Conservation (phyloP, 2,329 filamentous ascomycete genomes). For the Aspergillus sp. region DNA sequence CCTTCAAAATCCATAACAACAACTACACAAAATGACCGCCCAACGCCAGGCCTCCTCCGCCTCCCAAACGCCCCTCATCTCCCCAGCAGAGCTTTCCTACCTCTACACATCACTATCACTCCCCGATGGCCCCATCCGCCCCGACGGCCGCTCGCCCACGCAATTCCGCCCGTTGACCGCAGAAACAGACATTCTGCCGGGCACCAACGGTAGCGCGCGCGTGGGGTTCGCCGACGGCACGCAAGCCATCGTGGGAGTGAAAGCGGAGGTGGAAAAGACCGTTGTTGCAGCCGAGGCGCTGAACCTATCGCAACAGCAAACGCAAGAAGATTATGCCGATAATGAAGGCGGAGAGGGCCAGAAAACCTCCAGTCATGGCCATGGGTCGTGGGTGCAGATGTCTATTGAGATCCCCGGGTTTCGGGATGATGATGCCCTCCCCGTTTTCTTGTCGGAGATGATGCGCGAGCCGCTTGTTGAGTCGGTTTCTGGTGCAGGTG, state of each 20-base stretch:
- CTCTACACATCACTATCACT: conserved; percentile 84
- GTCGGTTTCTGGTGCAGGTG: conserved; percentile 63
- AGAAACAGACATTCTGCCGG: conserved; percentile 85
- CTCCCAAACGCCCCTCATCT: conserved; percentile 65
- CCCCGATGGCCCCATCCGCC: conserved; percentile 73
- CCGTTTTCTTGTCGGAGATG: conserved; percentile 85
- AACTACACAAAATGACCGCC: conserved; percentile 58
- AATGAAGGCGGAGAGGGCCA: conserved; percentile 30
- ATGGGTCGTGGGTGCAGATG: conserved; percentile 82
- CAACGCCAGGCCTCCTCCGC: conserved; percentile 59
- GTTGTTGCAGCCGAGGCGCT: conserved; percentile 38
- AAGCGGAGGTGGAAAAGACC: conserved; percentile 87
- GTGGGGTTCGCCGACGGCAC: conserved; percentile 94
- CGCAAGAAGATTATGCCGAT: conserved; percentile 25
- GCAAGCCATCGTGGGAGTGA: conserved; percentile 93
- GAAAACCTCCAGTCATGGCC: conserved; percentile 31
- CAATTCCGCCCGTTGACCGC: conserved; percentile 91
- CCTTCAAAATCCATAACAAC: conserved; percentile 7
- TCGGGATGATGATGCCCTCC: conserved; percentile 86
- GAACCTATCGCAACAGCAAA: conserved; percentile 38
- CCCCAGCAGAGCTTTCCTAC: conserved; percentile 94
- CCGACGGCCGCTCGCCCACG: conserved; percentile 77
- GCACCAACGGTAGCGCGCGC: conserved; percentile 87
- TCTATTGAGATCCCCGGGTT: conserved; percentile 88
- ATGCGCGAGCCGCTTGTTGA: conserved; percentile 79